Evolutionary conservation across 176 grass and related monocot species (phyloP), one percentile per base, ranked within the genome.

Genomic region (Bolboschoenus planiculmis): DNA sequence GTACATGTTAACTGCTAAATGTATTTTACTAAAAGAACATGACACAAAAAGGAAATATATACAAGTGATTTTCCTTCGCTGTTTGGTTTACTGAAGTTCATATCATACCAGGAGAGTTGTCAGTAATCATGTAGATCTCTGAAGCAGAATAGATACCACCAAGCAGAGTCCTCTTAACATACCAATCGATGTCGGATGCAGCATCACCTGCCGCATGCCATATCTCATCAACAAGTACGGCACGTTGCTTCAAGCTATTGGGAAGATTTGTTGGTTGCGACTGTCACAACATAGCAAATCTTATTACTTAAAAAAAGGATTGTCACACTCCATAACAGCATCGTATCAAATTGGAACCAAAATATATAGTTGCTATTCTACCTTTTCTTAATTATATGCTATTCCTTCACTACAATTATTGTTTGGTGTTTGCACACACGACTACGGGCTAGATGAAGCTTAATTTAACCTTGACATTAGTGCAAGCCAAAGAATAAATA

Each of bases 101-200:
- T 24, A 72, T 36, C 78, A 47, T 85, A 99, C 96, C 96, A 90
- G 87, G 89, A 55, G 89, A 99, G 85, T 95, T 88, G 83, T 99
- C 96, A 29, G 96, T 95, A 56, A 99, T 34, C 92, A 95, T 95
- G 83, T 99, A 99, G 78, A 99, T 91, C 88, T 95, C 96, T n/a
- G 96, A 93, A 47, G 92, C 88, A 51, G 96, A 99, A 89, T 99
- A 99, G 83, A 99, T 93, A 50, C 90, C 96, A 33, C 91, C 91
- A 87, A 99, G 91, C 77, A 99, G 84, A 78, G 92, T 56, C 58
- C 92, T 86, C 65, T 99, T 99, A 39, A 95, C 89, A 73, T 99
- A 99, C 96, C 96, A 99, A 86, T 99, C 92, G 39, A 99, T 84
- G 85, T 99, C 89, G 56, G 92, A 93, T 16, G 87, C 96, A 80